Percentiles rank a stretch among this genome's conserved stretches.
phyloP scores from a whole-genome alignment of 805 yeast species.

The Wilhelminamyces savonicus region DNA sequence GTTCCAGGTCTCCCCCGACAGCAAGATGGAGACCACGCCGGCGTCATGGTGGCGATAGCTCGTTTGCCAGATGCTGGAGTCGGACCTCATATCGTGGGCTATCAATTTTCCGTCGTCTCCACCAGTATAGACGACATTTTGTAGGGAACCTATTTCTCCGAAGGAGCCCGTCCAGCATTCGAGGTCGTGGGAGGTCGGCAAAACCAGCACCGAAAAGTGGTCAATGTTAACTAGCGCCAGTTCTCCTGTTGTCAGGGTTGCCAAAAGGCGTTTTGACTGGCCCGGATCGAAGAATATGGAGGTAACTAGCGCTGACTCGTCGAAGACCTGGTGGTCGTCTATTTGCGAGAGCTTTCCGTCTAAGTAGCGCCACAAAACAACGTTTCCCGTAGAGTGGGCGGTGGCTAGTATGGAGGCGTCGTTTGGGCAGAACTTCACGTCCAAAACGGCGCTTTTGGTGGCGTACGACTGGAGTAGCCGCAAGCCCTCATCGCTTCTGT shows the following conservation, averaged over 20 bases:
- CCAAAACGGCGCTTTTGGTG: slow-evolving; percentile 66
- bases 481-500: slow-evolving; percentile 14
- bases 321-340: slow-evolving; percentile 39
- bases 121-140: slow-evolving; percentile 68
- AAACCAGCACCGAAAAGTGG: slow-evolving; percentile 9
- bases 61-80: slow-evolving; percentile 33
- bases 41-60: slow-evolving; percentile 69
- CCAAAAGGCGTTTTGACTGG: slow-evolving; percentile 29
- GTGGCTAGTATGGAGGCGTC: slow-evolving; percentile 45
- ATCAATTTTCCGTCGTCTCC: slow-evolving; percentile 81
- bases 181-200: slow-evolving; percentile 48
- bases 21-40: slow-evolving; percentile 80
- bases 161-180: slow-evolving; percentile 89
- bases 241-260: slow-evolving; percentile 68
- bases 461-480: slow-evolving; percentile 16
- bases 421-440: slow-evolving; percentile 60
- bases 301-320: slow-evolving; percentile 48
- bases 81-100: slow-evolving; percentile 59
- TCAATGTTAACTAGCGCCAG: slow-evolving; percentile 36
- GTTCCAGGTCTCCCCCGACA: slow-evolving; percentile 38
- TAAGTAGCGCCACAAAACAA: slow-evolving; percentile 52
- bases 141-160: slow-evolving; percentile 48
- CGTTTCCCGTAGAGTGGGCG: slow-evolving; percentile 77
- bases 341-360: slow-evolving; percentile 11
- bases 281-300: slow-evolving; percentile 54